A percentile compares a stretch with the other conserved stretches of the same genome.
Evolutionary conservation across 2,329 filamentous ascomycete species (phyloP).

Genomic region (Hawksworthiomyces lignivorus): DNA sequence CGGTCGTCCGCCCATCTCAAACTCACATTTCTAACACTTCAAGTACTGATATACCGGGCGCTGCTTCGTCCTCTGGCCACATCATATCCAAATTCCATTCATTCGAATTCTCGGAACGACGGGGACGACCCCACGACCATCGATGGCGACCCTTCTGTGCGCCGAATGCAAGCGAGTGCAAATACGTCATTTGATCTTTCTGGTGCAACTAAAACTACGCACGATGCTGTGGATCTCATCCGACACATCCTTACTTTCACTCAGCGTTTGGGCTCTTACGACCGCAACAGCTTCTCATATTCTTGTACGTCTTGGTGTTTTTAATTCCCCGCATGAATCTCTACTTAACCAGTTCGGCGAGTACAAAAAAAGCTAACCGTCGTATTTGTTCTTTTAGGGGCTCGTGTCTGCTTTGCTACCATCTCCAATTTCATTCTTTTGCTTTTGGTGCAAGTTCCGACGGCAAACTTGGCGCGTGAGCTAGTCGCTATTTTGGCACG

Average conservation of each 20-base stretch:
- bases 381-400: not conserved
- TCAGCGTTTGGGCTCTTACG: not conserved
- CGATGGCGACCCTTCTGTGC: not conserved
- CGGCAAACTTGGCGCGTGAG: not conserved
- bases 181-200: too few species aligned
- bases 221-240: not conserved
- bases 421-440: not conserved
- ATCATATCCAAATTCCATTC: too few species aligned
- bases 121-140: too few species aligned
- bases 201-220: not conserved
- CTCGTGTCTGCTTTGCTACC: not conserved
- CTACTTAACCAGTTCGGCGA: too few species aligned
- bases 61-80: not conserved
- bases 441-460: not conserved
- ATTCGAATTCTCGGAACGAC: too few species aligned
- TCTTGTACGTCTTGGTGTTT: not conserved
- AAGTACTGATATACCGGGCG: not conserved
- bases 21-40: not conserved
- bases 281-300: not conserved
- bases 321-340: too few species aligned
- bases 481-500: not conserved
- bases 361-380: too few species aligned
- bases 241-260: not conserved
- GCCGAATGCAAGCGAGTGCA: too few species aligned
- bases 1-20: constrained; percentile 1